phyloP scores from a whole-genome alignment of 2,329 filamentous ascomycete genomes.

The Colletotrichum sp. region DNA sequence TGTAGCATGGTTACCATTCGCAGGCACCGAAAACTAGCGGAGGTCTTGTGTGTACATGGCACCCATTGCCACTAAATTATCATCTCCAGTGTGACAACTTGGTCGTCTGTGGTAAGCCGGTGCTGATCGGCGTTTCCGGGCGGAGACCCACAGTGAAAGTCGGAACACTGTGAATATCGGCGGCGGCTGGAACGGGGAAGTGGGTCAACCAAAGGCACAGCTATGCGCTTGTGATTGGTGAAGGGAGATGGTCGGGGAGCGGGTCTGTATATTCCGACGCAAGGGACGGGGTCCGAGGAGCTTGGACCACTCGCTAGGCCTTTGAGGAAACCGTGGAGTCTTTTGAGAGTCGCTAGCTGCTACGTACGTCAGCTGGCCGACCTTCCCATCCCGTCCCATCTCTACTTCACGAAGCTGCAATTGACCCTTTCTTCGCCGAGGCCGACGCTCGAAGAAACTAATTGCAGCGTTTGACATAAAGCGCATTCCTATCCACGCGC shows the following conservation, averaged over 20 bases:
- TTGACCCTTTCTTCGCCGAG: not conserved
- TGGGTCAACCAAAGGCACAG: not conserved
- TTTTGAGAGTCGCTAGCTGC: conserved; percentile 15
- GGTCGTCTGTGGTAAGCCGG: not conserved
- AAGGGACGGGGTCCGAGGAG: conserved; percentile 22
- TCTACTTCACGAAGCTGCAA: not conserved
- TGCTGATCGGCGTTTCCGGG: not conserved
- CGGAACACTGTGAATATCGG: not conserved
- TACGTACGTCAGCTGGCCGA: not conserved
- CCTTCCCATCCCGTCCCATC: not conserved
- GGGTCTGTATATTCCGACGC: conserved; percentile 7
- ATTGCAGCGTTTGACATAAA: not conserved
- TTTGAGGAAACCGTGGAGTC: conserved; percentile 31
- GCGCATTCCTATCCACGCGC: not conserved
- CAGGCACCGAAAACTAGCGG: not conserved
- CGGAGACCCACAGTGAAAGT: not conserved
- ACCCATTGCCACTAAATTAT: not conserved
- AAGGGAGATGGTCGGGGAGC: not conserved
- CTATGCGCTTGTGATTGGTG: not conserved
- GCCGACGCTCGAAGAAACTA: not conserved
- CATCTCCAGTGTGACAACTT: not conserved
- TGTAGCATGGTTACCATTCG: not conserved
- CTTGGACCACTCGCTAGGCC: conserved; percentile 29
- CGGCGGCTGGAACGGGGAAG: not conserved
- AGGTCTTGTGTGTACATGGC: not conserved